Base-by-base conservation (phyloP, 139 green algal genomes). In the Mesostigma viride region DNA sequence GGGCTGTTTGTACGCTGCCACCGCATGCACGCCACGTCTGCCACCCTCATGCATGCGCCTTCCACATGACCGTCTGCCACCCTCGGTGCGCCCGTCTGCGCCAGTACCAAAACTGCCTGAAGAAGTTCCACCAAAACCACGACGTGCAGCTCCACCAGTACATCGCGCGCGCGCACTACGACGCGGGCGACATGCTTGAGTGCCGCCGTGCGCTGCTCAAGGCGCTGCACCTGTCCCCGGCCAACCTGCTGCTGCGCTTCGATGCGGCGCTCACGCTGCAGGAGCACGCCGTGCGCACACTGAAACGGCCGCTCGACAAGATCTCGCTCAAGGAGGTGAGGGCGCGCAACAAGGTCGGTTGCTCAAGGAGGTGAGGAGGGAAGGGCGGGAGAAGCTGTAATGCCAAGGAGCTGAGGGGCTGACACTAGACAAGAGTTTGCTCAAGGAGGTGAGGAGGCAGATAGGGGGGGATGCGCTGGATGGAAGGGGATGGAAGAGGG, bases 211-310 rank as follows among this genome's bases (percentile, higher is more conserved):
- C 63, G 44, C 83, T 95, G 62, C 73, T 83, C 57, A 66, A 65
- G 14, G 86, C 87, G 30, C 71, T 91, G 62, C 90, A 95, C 79
- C 60, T 87, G 30, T 74, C 76, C 1, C 90, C 90, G 11, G 79
- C 65, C 0, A 80, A 94, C 74, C 70, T 76, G 61, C 44, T 51
- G 31, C 35, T 78, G 32, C 59, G 56, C 36, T 78, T 76, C 35
- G 34, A 75, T 61, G 8, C 46, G 20, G 89, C 84, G 2, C 74
- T 94, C 40, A 78, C 77, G 20, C 78, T 96, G 79, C 89, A 95
- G 86, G 84, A 95, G 73, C 77, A 71, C 35, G 82, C 88, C 2
- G 74, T 85, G 31, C 79, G 79, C 40, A 77, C 74, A 20, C 82
- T 89, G 75, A 73, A 80, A 47, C 74, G 82, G 68, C n/a, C n/a